phyloP scores from a whole-genome alignment of 139 green algal species.

The Picochlorum sp. region DNA sequence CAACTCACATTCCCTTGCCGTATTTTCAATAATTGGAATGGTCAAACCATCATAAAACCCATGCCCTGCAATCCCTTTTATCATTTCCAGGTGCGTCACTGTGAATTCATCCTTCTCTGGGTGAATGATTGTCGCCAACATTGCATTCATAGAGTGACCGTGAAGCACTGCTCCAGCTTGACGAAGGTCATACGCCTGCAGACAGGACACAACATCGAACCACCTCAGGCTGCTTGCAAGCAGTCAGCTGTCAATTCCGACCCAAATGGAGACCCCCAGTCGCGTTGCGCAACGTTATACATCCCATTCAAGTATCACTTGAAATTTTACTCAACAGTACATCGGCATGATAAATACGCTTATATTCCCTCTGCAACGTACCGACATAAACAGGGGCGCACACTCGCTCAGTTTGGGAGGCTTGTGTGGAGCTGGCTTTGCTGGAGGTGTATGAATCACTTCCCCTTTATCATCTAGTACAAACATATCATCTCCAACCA shows the following conservation, averaged over 20 bases:
- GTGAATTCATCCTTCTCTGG: conserved; percentile 58
- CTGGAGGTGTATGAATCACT: conserved; percentile 46
- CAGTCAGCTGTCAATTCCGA: not conserved
- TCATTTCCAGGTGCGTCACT: conserved; percentile 92
- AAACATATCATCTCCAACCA: conserved; percentile 87
- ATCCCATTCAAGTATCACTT: too few species aligned
- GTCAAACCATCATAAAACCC: conserved; percentile 76
- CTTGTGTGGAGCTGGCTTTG: conserved; percentile 53
- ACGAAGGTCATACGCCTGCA: conserved; percentile 80
- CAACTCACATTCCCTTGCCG: conserved; percentile 87
- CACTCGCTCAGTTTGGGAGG: conserved; percentile 89
- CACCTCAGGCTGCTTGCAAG: not conserved
- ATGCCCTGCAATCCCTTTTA: conserved; percentile 86
- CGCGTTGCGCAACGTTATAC: too few species aligned
- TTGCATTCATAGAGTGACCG: conserved; percentile 74
- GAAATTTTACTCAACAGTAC: too few species aligned
- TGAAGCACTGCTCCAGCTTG: conserved; percentile 85
- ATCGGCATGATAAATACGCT: too few species aligned
- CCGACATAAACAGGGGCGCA: conserved; percentile 78
- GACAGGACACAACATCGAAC: not conserved
- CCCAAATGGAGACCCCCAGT: not conserved
- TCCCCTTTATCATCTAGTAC: conserved; percentile 72
- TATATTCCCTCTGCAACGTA: too few species aligned
- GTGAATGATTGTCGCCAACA: conserved; percentile 83
- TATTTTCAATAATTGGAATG: conserved; percentile 97